Evolutionary conservation across 805 yeast species (phyloP), one percentile per base, ranked within the genome.

Genomic region (Starmerella floricola): DNA sequence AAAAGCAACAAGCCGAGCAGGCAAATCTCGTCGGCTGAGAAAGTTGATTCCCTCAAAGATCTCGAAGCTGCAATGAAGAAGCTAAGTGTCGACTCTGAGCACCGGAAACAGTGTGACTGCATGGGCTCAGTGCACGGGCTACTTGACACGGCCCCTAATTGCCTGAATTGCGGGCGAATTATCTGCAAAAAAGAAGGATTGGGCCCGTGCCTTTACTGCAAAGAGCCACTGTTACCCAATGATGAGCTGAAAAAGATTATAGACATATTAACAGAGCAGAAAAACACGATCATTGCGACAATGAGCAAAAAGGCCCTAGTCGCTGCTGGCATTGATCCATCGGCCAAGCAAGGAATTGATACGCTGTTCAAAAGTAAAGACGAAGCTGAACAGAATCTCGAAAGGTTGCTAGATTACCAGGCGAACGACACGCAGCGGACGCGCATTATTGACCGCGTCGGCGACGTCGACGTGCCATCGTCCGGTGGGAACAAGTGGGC

Each of bases 141-240:
- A 24, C 80, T 85, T 48, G 93, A 83, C 43, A 71, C 80, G 49
- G 91, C 93, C 2, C 97, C 98, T 1, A 91, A 91, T 58, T 91
- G 99, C 55, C 62, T 91, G 31, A 77, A 80, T 46, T 91, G 99
- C 59, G 99, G 99, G 10, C 83, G 86, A 59, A 83, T 91, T 32
- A 83, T 91, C 2, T 91, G 99, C 64, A 69, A 72, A 3, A 78
- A 78, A 52, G 97, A 91, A 56, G 97, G 97, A 0, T 64, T 84
- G 19, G 91, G 87, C 46, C 91, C 91, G 3, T 91, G 99, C 56
- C 71, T 91, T 2, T 80, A 63, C 48, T 91, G 98, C 63, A 83
- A 85, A 0, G 58, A 68, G 20, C 79, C 76, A 27, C 61, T 91
- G 32, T 65, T 91, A 16, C 68, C 76, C 5, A 57, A 62, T 10